Percentiles rank a stretch among this genome's conserved stretches.
These are phyloP conservation scores for Parasitella parasitica DNA, from an alignment of 371 early-diverging fungal genomes.

Conservation along the genomic window DNA sequence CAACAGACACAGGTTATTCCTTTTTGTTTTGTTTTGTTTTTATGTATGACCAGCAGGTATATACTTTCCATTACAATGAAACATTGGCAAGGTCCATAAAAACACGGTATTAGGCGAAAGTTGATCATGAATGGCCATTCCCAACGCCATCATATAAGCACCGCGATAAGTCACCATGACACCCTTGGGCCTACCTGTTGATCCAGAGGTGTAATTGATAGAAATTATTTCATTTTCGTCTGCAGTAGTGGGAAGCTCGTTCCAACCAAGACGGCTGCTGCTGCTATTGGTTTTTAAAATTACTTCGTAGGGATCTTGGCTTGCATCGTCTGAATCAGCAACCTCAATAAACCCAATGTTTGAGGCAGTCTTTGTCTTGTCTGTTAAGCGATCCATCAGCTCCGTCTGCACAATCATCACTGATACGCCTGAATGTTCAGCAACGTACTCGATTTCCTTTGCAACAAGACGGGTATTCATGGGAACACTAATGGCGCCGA, in stretches of 20 bases:
- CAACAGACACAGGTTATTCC: neutral
- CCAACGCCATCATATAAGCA: slow-evolving; percentile 54
- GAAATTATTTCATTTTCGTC: slow-evolving; percentile 58
- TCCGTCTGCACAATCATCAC: slow-evolving; percentile 60
- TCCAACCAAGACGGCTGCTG: slow-evolving; percentile 30
- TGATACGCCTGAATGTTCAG: slow-evolving; percentile 54
- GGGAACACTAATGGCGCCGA: slow-evolving; percentile 61
- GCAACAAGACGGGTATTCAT: slow-evolving; percentile 64
- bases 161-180: slow-evolving; percentile 43
- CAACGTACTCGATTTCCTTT: slow-evolving; percentile 63
- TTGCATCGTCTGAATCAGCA: slow-evolving; percentile 23
- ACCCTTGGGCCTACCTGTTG: slow-evolving; percentile 69
- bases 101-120: slow-evolving; percentile 50
- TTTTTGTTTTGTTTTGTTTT: neutral
- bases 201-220: slow-evolving; percentile 66
- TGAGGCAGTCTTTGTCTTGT: neutral
- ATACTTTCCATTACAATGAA: slow-evolving; percentile 60
- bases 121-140: slow-evolving; percentile 50
- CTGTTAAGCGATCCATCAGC: slow-evolving; percentile 17
- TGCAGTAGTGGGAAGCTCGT: slow-evolving; percentile 45
- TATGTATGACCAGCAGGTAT: neutral
- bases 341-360: slow-evolving; percentile 19
- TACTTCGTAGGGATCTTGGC: slow-evolving; percentile 48
- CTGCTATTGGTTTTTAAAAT: slow-evolving; percentile 26
- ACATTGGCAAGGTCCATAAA: slow-evolving; percentile 67